Evolutionary conservation across 345 rosid genomes (phyloP).

Genomic region (Ceriops zippeliana): DNA sequence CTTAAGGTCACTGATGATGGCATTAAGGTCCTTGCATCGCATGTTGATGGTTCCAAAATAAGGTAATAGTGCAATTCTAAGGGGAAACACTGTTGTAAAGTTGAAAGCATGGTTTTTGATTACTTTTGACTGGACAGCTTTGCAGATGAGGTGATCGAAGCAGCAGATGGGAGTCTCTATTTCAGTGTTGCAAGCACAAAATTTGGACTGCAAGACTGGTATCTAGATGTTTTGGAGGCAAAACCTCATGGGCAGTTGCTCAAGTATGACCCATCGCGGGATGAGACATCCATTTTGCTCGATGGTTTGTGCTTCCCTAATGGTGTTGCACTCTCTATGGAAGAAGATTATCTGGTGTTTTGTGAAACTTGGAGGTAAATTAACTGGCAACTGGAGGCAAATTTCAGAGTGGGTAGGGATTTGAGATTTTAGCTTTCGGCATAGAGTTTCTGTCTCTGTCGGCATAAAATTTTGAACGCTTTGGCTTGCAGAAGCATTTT

Average conservation of each 20-base stretch:
- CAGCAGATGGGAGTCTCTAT: conserved; percentile 49
- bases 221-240: conserved; percentile 47
- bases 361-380: conserved; percentile 51
- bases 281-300: conserved; percentile 34
- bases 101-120: neutral
- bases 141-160: conserved; percentile 56
- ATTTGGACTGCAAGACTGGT: conserved; percentile 34
- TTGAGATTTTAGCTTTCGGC: too few species aligned
- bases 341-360: conserved; percentile 41
- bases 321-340: conserved; percentile 47
- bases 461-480: neutral
- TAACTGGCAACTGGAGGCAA: neutral
- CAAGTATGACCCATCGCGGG: conserved; percentile 39
- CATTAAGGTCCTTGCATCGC: conserved; percentile 32
- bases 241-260: conserved; percentile 55
- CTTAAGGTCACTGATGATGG: conserved; percentile 43
- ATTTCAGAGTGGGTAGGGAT: too few species aligned
- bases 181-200: conserved; percentile 52
- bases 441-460: neutral
- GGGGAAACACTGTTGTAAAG: neutral
- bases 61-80: conserved; percentile 22
- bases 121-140: conserved; percentile 22
- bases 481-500: too few species aligned
- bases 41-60: conserved; percentile 37
- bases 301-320: conserved; percentile 39